A percentile compares a stretch with the other conserved stretches of the same genome.
Conservation (phyloP, 2,329 filamentous ascomycete species). For the Fusarium multiceps region DNA sequence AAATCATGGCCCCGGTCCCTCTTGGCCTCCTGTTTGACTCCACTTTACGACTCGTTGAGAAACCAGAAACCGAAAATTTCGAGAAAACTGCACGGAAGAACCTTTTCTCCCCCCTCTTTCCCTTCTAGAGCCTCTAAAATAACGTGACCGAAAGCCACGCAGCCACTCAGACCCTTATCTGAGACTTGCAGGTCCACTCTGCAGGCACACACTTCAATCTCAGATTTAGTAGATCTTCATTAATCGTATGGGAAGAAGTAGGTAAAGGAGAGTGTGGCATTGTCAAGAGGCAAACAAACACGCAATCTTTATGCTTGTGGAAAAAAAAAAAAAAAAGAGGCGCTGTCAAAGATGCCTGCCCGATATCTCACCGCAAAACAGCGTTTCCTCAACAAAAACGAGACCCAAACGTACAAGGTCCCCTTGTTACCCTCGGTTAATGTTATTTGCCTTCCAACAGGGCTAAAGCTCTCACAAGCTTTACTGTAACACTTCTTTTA, state of each 20-base stretch:
- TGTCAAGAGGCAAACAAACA: not conserved
- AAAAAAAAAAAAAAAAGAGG: not conserved
- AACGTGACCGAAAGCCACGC: slow-evolving; percentile 27
- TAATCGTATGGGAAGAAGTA: not conserved
- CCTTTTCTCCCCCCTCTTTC: not conserved
- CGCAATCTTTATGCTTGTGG: not conserved
- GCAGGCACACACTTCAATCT: slow-evolving; percentile 21
- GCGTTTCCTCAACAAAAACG: slow-evolving; percentile 19
- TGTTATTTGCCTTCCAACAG: slow-evolving; percentile 14
- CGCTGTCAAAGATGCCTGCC: not conserved
- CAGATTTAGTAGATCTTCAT: not conserved
- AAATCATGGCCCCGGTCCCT: not conserved
- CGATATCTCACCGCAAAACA: slow-evolving; percentile 18
- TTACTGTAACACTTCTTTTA: slow-evolving; percentile 1
- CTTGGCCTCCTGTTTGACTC: slow-evolving; percentile 8
- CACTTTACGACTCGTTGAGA: slow-evolving; percentile 8
- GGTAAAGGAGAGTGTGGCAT: not conserved
- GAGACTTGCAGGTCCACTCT: slow-evolving; percentile 17
- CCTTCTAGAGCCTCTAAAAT: slow-evolving; percentile 9
- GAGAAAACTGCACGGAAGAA: not conserved
- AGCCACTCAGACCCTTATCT: slow-evolving; percentile 25
- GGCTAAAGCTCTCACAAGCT: slow-evolving; percentile 15
- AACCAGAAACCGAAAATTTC: not conserved
- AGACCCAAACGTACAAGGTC: slow-evolving; percentile 14
- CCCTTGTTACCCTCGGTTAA: slow-evolving; percentile 21